phyloP scores from a whole-genome alignment of 306 rosid genomes.

The Phaseolus lunatus region DNA sequence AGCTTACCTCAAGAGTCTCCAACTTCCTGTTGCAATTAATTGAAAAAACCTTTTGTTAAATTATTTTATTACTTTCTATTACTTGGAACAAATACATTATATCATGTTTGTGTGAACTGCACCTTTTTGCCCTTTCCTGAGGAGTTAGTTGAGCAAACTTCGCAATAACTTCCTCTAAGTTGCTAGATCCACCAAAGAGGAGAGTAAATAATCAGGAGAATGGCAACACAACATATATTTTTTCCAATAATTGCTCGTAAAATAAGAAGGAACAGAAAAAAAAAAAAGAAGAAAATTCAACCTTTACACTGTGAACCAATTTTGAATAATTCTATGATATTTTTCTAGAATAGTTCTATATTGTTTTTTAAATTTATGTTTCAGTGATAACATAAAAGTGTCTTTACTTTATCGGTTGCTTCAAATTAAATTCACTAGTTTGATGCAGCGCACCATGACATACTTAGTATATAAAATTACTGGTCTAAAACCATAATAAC shows the following conservation, averaged over 20 bases:
- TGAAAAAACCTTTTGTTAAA: slow-evolving; percentile 41
- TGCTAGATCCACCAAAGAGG: slow-evolving; percentile 46
- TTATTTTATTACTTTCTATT: slow-evolving; percentile 18
- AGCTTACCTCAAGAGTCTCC: slow-evolving; percentile 84
- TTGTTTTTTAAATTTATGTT: too few relatives aligned
- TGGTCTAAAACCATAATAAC: not conserved
- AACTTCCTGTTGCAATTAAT: slow-evolving; percentile 73
- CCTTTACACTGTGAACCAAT: too few relatives aligned
- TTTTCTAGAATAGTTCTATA: too few relatives aligned
- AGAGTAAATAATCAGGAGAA: slow-evolving; percentile 1
- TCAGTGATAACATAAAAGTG: too few relatives aligned
- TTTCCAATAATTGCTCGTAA: not conserved
- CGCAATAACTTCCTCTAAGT: slow-evolving; percentile 77
- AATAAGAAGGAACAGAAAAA: slow-evolving; percentile 4
- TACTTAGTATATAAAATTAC: not conserved
- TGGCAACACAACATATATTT: not conserved
- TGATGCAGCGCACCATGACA: too few relatives aligned
- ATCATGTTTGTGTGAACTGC: not conserved
- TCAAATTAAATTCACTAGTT: too few relatives aligned
- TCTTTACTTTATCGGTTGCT: too few relatives aligned
- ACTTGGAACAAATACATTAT: slow-evolving; percentile 6
- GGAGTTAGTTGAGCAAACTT: slow-evolving; percentile 82
- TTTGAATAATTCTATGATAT: too few relatives aligned
- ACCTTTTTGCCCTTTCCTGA: slow-evolving; percentile 90
- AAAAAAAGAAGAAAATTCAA: not conserved